phyloP scores from a whole-genome alignment of 331 rosid species.

The Arachis monticola region DNA sequence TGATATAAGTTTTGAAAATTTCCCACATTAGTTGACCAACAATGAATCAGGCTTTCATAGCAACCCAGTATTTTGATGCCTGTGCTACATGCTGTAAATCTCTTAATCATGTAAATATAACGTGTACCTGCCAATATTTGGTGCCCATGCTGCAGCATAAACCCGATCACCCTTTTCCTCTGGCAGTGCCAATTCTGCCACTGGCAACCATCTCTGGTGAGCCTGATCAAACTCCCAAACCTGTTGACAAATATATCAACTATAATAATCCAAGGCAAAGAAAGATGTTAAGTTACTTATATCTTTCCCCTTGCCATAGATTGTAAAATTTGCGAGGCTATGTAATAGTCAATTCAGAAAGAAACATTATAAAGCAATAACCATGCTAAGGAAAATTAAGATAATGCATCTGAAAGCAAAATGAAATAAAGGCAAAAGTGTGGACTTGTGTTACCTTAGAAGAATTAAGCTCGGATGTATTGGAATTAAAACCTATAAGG shows the following conservation, averaged over 20 bases:
- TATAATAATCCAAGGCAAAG: not conserved
- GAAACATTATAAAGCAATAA: slow-evolving; percentile 8
- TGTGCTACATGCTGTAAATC: not conserved
- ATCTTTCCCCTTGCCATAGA: slow-evolving; percentile 24
- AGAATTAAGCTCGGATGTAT: slow-evolving; percentile 76
- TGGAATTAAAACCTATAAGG: slow-evolving; percentile 76
- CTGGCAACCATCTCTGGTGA: slow-evolving; percentile 99
- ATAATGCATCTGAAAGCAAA: slow-evolving; percentile 31
- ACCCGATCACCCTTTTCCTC: slow-evolving; percentile 73
- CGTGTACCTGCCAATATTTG: slow-evolving; percentile 92
- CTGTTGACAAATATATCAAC: slow-evolving; percentile 39
- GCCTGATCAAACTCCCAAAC: slow-evolving; percentile 95
- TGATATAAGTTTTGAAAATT: slow-evolving; percentile 21
- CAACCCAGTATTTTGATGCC: slow-evolving; percentile 26
- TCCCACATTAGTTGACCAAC: slow-evolving; percentile 8
- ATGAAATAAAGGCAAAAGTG: slow-evolving; percentile 17
- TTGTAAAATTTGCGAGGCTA: slow-evolving; percentile 27
- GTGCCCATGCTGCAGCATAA: slow-evolving; percentile 86
- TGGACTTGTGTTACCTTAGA: slow-evolving; percentile 62
- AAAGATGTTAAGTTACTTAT: slow-evolving; percentile 9
- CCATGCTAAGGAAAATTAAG: not conserved
- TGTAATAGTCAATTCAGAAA: slow-evolving; percentile 6
- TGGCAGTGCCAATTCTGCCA: slow-evolving; percentile 79
- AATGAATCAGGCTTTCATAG: slow-evolving; percentile 25
- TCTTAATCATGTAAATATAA: slow-evolving; percentile 44